Evolutionary conservation across 1,284 basidiomycete genomes (phyloP).

Genomic region (Ceratobasidium sp.): DNA sequence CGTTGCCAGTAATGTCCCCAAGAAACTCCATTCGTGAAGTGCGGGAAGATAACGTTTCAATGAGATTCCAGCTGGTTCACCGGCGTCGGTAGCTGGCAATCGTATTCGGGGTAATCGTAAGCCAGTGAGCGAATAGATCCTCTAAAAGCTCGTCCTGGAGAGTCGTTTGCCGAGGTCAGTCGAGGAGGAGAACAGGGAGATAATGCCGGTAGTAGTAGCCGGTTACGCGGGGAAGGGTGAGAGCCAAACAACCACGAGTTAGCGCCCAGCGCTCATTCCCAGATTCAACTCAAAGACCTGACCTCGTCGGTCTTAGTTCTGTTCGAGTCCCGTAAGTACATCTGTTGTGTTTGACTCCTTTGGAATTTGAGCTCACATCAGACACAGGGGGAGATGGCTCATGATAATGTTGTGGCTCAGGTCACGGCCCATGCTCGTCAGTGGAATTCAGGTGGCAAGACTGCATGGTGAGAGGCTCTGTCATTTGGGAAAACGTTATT

Average conservation of each 20-base stretch:
- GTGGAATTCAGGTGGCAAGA: constrained; percentile 34
- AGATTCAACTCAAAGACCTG: constrained; percentile 11
- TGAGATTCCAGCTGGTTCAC: background rate
- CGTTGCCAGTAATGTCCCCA: constrained; percentile 66
- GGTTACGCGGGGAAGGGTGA: background rate
- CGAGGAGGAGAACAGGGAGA: background rate
- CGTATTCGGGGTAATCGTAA: too few species aligned
- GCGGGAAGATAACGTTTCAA: background rate
- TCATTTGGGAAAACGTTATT: background rate
- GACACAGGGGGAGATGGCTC: constrained; percentile 27
- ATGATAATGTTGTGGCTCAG: constrained; percentile 31
- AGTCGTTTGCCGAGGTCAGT: background rate
- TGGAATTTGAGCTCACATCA: background rate
- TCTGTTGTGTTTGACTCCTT: background rate
- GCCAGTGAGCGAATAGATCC: background rate
- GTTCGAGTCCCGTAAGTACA: background rate
- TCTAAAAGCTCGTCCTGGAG: background rate
- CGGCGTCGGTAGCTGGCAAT: background rate
- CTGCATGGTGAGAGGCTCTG: constrained; percentile 11
- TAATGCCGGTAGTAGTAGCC: background rate
- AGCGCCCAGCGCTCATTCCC: constrained; percentile 1
- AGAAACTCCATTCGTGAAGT: constrained; percentile 75
- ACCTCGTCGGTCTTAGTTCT: background rate
- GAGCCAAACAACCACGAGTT: background rate
- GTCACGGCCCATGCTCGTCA: constrained; percentile 22